Percentiles rank a stretch among this genome's conserved stretches.
These are phyloP conservation scores for Hymenoscyphus scutula DNA, from an alignment of 2,329 filamentous ascomycete genomes.

Conservation along the genomic window DNA sequence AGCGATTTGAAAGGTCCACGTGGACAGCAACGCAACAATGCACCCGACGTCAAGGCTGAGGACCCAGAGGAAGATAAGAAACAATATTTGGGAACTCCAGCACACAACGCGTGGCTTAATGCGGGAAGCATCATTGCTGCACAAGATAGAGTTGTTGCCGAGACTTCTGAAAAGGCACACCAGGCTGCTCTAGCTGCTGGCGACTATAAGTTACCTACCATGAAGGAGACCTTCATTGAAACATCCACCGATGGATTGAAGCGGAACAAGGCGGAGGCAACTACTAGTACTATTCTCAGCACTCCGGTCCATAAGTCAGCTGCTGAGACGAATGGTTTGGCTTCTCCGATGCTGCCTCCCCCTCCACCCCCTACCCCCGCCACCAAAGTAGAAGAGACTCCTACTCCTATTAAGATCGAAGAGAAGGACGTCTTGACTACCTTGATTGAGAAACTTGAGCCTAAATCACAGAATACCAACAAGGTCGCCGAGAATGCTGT, in stretches of 20 bases:
- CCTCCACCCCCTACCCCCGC: not conserved
- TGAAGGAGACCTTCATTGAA: constrained; percentile 35
- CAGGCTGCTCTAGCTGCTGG: constrained; percentile 6
- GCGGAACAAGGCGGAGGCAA: constrained; percentile 18
- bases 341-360: constrained; percentile 1
- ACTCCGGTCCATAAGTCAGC: not conserved
- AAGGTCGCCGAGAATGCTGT: not conserved
- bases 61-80: not conserved
- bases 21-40: not conserved
- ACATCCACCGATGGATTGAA: constrained; percentile 34
- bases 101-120: constrained; percentile 28
- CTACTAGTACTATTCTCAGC: not conserved
- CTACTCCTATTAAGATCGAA: not conserved
- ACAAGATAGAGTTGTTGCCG: constrained; percentile 27
- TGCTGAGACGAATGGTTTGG: not conserved
- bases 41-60: not conserved
- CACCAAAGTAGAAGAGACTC: not conserved
- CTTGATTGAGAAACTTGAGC: not conserved
- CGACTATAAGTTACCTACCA: constrained; percentile 21
- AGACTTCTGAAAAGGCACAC: constrained; percentile 21
- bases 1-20: not conserved
- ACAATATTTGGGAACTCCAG: constrained; percentile 12
- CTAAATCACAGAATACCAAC: not conserved
- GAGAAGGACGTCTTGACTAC: not conserved
- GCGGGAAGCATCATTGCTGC: constrained; percentile 27